Conservation (phyloP, 2,329 filamentous ascomycete species). For the Pseudogymnoascus sp. region DNA sequence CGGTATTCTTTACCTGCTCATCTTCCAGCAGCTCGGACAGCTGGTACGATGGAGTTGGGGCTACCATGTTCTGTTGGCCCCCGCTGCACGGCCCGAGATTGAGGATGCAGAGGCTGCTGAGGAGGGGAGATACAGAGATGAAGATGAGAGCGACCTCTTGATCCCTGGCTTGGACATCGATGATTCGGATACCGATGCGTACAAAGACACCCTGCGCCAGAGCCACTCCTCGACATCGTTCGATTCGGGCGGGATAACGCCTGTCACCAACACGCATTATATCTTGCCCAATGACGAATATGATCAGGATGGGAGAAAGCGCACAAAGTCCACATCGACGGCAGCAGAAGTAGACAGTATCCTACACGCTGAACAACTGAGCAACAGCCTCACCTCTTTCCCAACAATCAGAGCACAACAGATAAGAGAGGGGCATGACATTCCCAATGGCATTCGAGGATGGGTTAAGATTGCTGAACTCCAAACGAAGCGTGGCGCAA, state of each 20-base stretch:
- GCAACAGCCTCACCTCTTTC: slow-evolving; percentile 56
- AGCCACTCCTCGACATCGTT: slow-evolving; percentile 20
- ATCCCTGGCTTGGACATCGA: slow-evolving; percentile 40
- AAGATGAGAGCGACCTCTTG: slow-evolving; percentile 39
- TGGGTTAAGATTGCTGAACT: slow-evolving; percentile 33
- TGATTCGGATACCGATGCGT: slow-evolving; percentile 32
- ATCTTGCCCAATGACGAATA: slow-evolving; percentile 33
- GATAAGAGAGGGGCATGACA: slow-evolving; percentile 23
- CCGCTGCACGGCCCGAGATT: slow-evolving; percentile 64
- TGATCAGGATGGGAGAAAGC: slow-evolving; percentile 28
- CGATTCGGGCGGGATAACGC: slow-evolving; percentile 28
- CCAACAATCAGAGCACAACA: slow-evolving; percentile 41
- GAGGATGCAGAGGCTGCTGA: slow-evolving; percentile 23
- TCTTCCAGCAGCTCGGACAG: slow-evolving; percentile 96
- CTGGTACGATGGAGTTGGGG: slow-evolving; percentile 97
- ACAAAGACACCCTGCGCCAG: slow-evolving; percentile 17
- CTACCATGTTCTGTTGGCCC: slow-evolving; percentile 88
- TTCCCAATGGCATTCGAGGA: slow-evolving; percentile 37
- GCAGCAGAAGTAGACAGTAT: neutral
- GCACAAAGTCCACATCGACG: slow-evolving; percentile 26
- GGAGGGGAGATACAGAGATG: slow-evolving; percentile 51
- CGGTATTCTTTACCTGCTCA: slow-evolving; percentile 89
- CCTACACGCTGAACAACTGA: slow-evolving; percentile 28
- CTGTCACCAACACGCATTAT: slow-evolving; percentile 24
- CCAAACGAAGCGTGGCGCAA: slow-evolving; percentile 23